Conservation (phyloP, 495 filamentous ascomycete genomes). For the Trichocladium uniseriatum region DNA sequence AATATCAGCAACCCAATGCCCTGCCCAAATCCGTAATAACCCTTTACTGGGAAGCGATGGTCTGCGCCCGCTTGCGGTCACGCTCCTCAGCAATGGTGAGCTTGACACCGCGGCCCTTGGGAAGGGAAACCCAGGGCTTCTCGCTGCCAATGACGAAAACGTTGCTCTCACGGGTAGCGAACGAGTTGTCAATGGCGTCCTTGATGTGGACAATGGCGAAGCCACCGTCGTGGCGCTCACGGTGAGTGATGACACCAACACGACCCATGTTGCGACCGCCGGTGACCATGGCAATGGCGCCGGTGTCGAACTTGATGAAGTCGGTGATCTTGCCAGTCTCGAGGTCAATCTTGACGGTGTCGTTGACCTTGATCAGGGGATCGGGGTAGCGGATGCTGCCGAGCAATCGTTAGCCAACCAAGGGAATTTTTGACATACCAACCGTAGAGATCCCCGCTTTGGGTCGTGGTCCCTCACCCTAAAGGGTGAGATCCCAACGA, state of each 20-base stretch:
- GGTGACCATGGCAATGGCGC: conserved; percentile 92
- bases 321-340: conserved; percentile 93
- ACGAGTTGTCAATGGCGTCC: conserved; percentile 98
- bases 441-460: conserved; percentile 29
- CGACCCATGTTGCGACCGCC: conserved; percentile 99
- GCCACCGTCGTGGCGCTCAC: conserved; percentile 98
- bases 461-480: conserved; percentile 16
- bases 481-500: conserved; percentile 26
- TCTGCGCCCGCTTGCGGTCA: conserved; percentile 80
- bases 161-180: conserved; percentile 97
- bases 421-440: conserved; percentile 35
- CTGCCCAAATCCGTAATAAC: conserved; percentile 10
- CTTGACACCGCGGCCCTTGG: conserved; percentile 99
- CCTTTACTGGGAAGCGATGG: conserved; percentile 53
- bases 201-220: conserved; percentile 99
- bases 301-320: conserved; percentile 95
- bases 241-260: conserved; percentile 99
- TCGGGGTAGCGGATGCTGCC: conserved; percentile 96
- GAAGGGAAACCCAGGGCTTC: conserved; percentile 97
- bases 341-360: conserved; percentile 98
- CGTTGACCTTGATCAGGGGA: conserved; percentile 96
- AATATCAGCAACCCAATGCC: conserved; percentile 23
- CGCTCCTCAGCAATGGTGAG: conserved; percentile 96
- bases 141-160: conserved; percentile 96
- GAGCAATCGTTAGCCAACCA: conserved; percentile 32